Evolutionary conservation across 1,284 basidiomycete genomes (phyloP).

Genomic region (Irpex sp.): DNA sequence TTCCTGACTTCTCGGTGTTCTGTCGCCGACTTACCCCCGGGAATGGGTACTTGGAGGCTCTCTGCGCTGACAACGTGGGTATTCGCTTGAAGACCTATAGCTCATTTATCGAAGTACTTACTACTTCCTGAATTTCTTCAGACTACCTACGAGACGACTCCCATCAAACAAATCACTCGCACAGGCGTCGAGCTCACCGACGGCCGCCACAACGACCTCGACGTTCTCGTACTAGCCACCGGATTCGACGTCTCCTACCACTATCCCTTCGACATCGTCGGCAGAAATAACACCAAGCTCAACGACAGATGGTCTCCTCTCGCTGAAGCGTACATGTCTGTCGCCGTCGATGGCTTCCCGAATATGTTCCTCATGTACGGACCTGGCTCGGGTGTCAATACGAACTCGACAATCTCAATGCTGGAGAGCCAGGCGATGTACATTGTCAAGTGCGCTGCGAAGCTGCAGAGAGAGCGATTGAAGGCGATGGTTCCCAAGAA

Average conservation of each 20-base stretch:
- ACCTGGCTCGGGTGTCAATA: conserved; percentile 48
- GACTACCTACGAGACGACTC: conserved; percentile 47
- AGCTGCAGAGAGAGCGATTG: conserved; percentile 53
- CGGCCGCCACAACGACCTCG: conserved; percentile 47
- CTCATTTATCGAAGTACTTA: background rate
- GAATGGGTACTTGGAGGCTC: conserved; percentile 58
- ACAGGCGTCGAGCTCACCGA: conserved; percentile 52
- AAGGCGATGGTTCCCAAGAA: conserved; percentile 52
- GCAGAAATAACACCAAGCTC: conserved; percentile 41
- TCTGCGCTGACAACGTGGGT: conserved; percentile 53
- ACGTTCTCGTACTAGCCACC: conserved; percentile 39
- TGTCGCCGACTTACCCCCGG: conserved; percentile 61
- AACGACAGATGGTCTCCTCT: conserved; percentile 46
- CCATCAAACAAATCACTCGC: conserved; percentile 45
- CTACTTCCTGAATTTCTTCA: conserved; percentile 17
- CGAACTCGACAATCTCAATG: conserved; percentile 45
- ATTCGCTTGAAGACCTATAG: background rate
- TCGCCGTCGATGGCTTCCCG: conserved; percentile 55
- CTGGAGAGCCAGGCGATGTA: conserved; percentile 53
- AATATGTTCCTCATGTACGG: conserved; percentile 54
- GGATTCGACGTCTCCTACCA: conserved; percentile 52
- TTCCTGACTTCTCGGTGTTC: conserved; percentile 52
- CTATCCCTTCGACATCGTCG: conserved; percentile 47
- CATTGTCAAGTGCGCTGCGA: conserved; percentile 42
- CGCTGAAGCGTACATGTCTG: conserved; percentile 48